Evolutionary conservation across 2,329 filamentous ascomycete genomes (phyloP).

Genomic region (Pestalotiopsis sp.): DNA sequence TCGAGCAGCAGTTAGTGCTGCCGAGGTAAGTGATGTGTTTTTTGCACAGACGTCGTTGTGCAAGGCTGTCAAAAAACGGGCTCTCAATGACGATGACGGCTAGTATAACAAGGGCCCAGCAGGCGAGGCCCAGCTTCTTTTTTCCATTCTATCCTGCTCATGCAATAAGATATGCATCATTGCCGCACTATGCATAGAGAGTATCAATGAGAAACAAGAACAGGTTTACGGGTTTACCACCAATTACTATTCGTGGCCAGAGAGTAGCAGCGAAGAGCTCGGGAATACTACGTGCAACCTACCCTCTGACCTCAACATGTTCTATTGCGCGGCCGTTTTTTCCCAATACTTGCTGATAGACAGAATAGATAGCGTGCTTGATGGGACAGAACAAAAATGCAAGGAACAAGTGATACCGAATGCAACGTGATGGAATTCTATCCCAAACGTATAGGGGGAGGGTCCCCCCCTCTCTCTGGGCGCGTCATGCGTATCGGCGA

Average conservation of each 20-base stretch:
- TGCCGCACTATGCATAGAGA: constrained; percentile 4
- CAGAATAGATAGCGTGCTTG: too few species aligned
- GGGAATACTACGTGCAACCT: not conserved
- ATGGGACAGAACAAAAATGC: not conserved
- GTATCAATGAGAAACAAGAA: constrained; percentile 1
- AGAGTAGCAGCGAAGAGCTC: not conserved
- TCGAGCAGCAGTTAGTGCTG: not conserved
- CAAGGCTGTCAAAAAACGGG: not conserved
- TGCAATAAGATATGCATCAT: constrained; percentile 10
- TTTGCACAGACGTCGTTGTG: not conserved
- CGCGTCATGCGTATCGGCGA: constrained; percentile 12
- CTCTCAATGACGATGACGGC: not conserved
- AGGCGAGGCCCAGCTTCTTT: not conserved
- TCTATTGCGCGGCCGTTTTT: too few species aligned
- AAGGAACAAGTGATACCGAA: constrained; percentile 12
- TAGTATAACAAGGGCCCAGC: too few species aligned
- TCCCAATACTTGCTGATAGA: too few species aligned
- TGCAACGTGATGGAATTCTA: constrained; percentile 11
- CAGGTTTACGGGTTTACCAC: not conserved
- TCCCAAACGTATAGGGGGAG: not conserved
- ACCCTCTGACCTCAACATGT: not conserved
- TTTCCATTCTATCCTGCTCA: not conserved
- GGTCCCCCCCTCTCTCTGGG: not conserved
- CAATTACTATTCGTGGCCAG: not conserved
- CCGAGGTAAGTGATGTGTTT: not conserved